Evolutionary conservation across 176 grass and related monocot genomes (phyloP).

Genomic region (Leersia perrieri): DNA sequence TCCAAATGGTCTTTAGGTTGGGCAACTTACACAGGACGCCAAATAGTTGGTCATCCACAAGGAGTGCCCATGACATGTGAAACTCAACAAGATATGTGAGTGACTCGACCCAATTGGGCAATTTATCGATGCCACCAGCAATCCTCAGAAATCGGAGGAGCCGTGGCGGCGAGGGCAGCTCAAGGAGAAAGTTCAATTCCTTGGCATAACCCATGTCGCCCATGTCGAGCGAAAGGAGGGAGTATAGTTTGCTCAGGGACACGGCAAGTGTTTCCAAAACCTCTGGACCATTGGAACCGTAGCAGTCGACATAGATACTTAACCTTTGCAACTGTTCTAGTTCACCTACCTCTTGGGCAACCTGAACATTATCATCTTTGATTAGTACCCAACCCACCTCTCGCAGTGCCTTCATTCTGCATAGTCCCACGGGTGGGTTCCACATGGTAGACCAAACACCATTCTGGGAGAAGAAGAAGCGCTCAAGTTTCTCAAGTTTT

Average conservation of each 20-base stretch:
- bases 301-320: background rate
- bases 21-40: conserved; percentile 1
- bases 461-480: background rate
- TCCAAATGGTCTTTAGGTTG: background rate
- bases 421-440: background rate
- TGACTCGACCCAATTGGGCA: background rate
- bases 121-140: background rate
- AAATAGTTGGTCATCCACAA: background rate
- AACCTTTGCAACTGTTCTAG: background rate
- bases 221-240: background rate
- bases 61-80: background rate
- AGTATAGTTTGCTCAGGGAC: background rate
- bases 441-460: background rate
- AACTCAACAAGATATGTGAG: conserved; percentile 26
- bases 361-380: background rate
- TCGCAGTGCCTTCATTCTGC: background rate
- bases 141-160: background rate
- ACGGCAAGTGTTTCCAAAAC: background rate
- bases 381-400: background rate
- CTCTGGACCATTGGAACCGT: background rate
- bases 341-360: background rate
- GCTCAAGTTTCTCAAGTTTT: background rate
- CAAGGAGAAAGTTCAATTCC: background rate
- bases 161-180: background rate
- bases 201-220: background rate